These are phyloP conservation scores for Musa acuminata DNA, from an alignment of 176 grass and related monocot genomes.

Conservation along the genomic window DNA sequence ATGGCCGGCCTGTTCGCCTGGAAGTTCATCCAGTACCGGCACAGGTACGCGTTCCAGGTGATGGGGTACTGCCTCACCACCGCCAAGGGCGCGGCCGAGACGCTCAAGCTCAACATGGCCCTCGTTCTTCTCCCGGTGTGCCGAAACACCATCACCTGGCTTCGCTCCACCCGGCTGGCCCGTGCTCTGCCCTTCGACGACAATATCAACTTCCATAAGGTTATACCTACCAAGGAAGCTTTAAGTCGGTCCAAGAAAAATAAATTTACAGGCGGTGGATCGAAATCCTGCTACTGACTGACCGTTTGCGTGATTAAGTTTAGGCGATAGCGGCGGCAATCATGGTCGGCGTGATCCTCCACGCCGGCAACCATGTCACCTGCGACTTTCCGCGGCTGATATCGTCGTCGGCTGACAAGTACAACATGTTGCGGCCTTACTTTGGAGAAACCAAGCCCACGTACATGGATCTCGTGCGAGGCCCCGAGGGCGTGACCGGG, in stretches of 20 bases:
- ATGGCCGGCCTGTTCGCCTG: conserved; percentile 81
- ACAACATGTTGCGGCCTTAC: conserved; percentile 43
- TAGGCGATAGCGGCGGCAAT: conserved; percentile 96
- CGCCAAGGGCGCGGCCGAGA: conserved; percentile 94
- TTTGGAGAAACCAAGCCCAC: conserved; percentile 78
- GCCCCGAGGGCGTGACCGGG: conserved; percentile 77
- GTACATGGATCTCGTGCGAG: conserved; percentile 63
- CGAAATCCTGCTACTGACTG: no score
- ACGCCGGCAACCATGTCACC: conserved; percentile 80
- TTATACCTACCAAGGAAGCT: background rate
- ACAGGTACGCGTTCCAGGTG: conserved; percentile 61
- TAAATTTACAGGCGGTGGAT: no score
- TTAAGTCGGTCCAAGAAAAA: no score
- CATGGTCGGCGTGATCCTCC: conserved; percentile 77
- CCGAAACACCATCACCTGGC: conserved; percentile 94
- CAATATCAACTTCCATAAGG: conserved; percentile 99
- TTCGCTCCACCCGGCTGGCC: conserved; percentile 68
- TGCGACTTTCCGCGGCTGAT: conserved; percentile 94
- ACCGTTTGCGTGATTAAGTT: background rate
- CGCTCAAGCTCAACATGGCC: conserved; percentile 96
- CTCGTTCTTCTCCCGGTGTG: conserved; percentile 89
- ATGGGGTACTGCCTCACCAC: conserved; percentile 92
- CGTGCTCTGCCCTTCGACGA: conserved; percentile 85
- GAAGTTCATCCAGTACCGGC: conserved; percentile 87
- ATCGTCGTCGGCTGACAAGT: conserved; percentile 45